These are phyloP conservation scores for Phytophthora cactorum DNA, from an alignment of 352 stramenopile species.

Conservation along the genomic window DNA sequence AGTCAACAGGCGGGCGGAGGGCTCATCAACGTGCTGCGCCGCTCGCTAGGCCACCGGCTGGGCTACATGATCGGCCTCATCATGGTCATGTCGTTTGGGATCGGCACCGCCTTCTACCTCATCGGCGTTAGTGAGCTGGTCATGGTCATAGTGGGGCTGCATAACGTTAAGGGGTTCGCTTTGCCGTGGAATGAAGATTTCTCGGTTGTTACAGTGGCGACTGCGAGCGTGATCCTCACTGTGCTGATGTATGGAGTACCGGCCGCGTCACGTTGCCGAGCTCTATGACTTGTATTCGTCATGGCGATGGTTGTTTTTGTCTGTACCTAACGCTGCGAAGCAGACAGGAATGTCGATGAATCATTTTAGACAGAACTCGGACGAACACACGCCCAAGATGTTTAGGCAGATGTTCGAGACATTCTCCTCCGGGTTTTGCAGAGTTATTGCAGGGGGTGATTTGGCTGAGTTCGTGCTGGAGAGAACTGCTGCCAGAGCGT, in stretches of 20 bases:
- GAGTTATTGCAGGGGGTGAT: not conserved
- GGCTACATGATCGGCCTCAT: slow-evolving; percentile 3
- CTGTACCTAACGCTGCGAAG: not conserved
- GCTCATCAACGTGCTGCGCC: not conserved
- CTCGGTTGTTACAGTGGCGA: not conserved
- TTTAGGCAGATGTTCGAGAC: not conserved
- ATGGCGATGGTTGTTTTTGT: slow-evolving; percentile 1
- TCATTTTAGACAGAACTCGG: slow-evolving; percentile 3
- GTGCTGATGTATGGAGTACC: slow-evolving; percentile 1
- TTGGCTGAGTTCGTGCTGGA: not conserved
- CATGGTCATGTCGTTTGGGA: not conserved
- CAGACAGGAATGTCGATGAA: slow-evolving; percentile 1
- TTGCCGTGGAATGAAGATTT: slow-evolving; percentile 1
- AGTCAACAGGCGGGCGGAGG: not conserved
- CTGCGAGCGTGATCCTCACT: slow-evolving; percentile 1
- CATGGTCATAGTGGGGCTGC: not conserved
- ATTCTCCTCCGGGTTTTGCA: slow-evolving; percentile 1
- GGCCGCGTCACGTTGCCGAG: slow-evolving; percentile 1
- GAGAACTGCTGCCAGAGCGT: slow-evolving; percentile 1
- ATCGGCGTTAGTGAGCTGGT: slow-evolving; percentile 1
- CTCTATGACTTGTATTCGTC: slow-evolving; percentile 1
- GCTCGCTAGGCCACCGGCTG: not conserved
- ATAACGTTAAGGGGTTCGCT: not conserved
- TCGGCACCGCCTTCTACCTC: not conserved
- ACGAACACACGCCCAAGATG: not conserved